Evolutionary conservation across 441 rosid species (phyloP).

Genomic region (Eutrema salsugineum): DNA sequence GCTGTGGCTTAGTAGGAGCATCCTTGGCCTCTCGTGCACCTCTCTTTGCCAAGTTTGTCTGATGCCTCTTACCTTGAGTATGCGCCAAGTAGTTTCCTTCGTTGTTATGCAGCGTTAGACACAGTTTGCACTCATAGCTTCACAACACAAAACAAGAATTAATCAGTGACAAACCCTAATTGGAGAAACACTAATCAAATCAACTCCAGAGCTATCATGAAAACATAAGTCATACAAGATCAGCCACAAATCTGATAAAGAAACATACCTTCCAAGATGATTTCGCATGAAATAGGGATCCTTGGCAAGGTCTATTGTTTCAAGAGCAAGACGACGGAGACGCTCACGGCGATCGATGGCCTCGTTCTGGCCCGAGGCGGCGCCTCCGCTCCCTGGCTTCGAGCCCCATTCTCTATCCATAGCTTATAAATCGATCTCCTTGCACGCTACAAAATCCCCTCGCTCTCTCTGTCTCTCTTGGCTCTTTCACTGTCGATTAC

Average conservation of each 20-base stretch:
- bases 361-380: conserved; percentile 90
- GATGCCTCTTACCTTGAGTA: conserved; percentile 95
- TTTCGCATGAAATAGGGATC: conserved; percentile 99
- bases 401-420: conserved; percentile 99
- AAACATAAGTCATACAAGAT: not conserved
- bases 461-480: too few species aligned
- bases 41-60: conserved; percentile 91
- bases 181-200: not conserved
- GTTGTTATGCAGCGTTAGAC: conserved; percentile 93
- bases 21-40: conserved; percentile 97
- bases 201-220: not conserved
- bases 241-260: not conserved
- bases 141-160: conserved; percentile 21
- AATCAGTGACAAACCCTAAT: conserved; percentile 7
- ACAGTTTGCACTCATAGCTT: conserved; percentile 96
- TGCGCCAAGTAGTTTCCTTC: conserved; percentile 98
- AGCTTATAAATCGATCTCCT: not conserved
- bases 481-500: conserved; percentile 7
- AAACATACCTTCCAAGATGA: conserved; percentile 81
- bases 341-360: conserved; percentile 98
- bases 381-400: conserved; percentile 97
- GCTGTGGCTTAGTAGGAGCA: conserved; percentile 86
- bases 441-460: not conserved
- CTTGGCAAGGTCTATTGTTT: conserved; percentile 93
- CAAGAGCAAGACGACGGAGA: conserved; percentile 93